Percentiles rank a stretch among this genome's conserved stretches.
Evolutionary conservation across 441 rosid species (phyloP).

Genomic region (Jatropha podagrica): DNA sequence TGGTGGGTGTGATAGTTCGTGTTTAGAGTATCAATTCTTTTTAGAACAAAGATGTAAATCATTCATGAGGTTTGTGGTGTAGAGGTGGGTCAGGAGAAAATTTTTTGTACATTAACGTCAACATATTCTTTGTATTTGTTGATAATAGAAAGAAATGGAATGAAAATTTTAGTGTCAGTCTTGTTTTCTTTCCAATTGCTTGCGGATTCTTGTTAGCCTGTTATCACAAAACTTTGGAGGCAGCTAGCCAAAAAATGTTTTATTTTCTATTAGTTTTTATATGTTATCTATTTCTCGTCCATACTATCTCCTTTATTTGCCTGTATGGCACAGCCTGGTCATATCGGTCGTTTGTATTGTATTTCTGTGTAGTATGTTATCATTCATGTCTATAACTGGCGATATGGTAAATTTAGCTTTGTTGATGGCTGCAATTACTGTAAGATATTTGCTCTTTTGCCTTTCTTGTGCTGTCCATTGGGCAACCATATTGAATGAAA

Average conservation of each 20-base stretch:
- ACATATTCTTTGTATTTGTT: constrained; percentile 56
- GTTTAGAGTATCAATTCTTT: constrained; percentile 33
- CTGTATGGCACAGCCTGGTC: too few relatives aligned
- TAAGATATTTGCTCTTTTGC: too few relatives aligned
- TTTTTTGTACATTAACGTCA: constrained; percentile 36
- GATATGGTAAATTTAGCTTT: too few relatives aligned
- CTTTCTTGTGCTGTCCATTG: too few relatives aligned
- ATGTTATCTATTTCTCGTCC: too few relatives aligned
- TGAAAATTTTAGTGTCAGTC: constrained; percentile 1
- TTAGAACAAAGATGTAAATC: constrained; percentile 45
- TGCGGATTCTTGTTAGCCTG: not conserved
- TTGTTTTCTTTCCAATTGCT: not conserved
- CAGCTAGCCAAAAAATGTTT: too few relatives aligned
- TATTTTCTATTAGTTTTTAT: not conserved
- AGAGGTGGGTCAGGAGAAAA: constrained; percentile 27
- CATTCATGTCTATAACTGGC: too few relatives aligned
- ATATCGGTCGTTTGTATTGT: too few relatives aligned
- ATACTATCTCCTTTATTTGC: too few relatives aligned
- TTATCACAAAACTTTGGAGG: not conserved
- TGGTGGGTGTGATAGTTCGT: constrained; percentile 10
- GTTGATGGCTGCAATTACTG: too few relatives aligned
- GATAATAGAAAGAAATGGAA: constrained; percentile 35
- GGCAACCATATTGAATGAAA: too few relatives aligned
- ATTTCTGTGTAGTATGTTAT: too few relatives aligned
- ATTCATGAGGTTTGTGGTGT: constrained; percentile 31